Percentiles rank a stretch among this genome's conserved stretches.
These are phyloP conservation scores for Ceratocystis destructans DNA, from an alignment of 2,329 filamentous ascomycete species.

Conservation along the genomic window DNA sequence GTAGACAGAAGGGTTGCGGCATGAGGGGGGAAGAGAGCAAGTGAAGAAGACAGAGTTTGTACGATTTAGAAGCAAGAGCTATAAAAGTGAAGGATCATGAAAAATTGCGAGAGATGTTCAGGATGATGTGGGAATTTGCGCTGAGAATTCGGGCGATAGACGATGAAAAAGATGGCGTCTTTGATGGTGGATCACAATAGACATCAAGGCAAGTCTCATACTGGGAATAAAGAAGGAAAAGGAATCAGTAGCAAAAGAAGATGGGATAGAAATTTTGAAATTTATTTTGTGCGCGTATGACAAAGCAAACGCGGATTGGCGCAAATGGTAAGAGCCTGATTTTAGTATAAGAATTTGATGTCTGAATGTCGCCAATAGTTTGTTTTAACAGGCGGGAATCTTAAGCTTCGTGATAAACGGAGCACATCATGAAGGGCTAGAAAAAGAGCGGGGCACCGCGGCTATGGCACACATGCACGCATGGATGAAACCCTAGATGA, in stretches of 20 bases:
- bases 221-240: neutral
- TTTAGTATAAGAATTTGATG: neutral
- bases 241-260: neutral
- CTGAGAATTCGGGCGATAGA: no score
- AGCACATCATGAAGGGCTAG: neutral
- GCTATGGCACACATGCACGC: no score
- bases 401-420: no score
- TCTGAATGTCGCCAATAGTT: neutral
- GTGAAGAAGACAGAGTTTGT: no score
- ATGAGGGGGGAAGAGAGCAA: no score
- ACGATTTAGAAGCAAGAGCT: no score
- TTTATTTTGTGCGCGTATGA: constrained; percentile 1
- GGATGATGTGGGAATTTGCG: no score
- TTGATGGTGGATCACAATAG: no score
- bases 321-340: neutral
- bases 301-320: neutral
- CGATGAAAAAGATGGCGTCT: no score
- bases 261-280: neutral
- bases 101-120: no score
- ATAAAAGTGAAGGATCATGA: no score
- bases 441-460: neutral
- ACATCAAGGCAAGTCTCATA: neutral
- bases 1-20: no score
- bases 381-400: neutral
- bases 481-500: neutral